phyloP scores from a whole-genome alignment of 371 early-diverging fungal genomes.

The Mucor irregularis region DNA sequence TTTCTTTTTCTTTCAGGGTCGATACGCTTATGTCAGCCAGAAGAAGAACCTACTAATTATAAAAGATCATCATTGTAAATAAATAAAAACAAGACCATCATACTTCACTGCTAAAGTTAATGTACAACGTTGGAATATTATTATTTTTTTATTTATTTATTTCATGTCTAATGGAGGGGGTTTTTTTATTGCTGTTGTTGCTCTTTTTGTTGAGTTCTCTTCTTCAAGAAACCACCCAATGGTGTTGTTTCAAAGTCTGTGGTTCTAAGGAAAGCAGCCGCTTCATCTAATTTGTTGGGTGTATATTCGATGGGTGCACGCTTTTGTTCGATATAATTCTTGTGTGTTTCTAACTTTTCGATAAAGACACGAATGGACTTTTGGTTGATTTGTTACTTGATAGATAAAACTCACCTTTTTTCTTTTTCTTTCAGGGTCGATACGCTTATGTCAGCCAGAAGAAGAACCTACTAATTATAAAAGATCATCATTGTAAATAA shows the following conservation, averaged over 20 bases:
- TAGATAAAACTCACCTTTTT: not conserved
- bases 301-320: conserved; percentile 76
- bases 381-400: not conserved
- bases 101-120: no score
- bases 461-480: not conserved
- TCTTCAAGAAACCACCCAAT: conserved; percentile 59
- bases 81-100: not conserved
- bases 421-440: conserved; percentile 4
- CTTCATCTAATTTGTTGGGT: conserved; percentile 69
- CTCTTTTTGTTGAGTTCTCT: conserved; percentile 24
- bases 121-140: not conserved
- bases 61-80: not conserved
- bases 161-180: no score
- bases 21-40: conserved; percentile 12
- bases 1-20: not conserved
- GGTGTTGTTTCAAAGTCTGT: conserved; percentile 59
- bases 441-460: conserved; percentile 8
- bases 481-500: not conserved
- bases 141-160: not conserved
- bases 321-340: conserved; percentile 73
- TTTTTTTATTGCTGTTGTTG: no score
- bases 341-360: conserved; percentile 83
- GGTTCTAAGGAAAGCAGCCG: conserved; percentile 57
- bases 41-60: not conserved
- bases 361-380: conserved; percentile 77